phyloP scores from a whole-genome alignment of 495 filamentous ascomycete genomes.

The Penicillium manginii region DNA sequence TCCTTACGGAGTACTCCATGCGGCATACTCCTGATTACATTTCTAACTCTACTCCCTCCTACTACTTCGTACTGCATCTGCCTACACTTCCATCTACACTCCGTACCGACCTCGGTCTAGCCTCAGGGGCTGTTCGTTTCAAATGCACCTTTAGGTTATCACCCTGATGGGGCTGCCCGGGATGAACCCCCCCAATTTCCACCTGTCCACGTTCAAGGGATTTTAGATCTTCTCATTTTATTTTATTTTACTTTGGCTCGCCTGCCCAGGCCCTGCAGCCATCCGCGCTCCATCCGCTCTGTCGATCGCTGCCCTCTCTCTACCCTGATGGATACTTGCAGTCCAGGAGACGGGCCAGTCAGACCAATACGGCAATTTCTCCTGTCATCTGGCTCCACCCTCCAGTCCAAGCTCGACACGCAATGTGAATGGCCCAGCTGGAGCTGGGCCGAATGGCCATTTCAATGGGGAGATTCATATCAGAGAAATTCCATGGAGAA shows the following conservation, averaged over 20 bases:
- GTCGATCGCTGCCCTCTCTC: conserved; percentile 16
- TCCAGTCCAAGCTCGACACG: conserved; percentile 8
- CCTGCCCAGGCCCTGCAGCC: background rate
- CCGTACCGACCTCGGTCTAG: conserved; percentile 2
- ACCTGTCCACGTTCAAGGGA: conserved; percentile 2
- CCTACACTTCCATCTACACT: background rate
- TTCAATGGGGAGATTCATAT: conserved; percentile 1
- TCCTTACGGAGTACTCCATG: background rate
- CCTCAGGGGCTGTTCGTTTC: conserved; percentile 9
- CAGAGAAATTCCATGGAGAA: background rate
- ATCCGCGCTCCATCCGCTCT: background rate
- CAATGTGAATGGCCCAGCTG: conserved; percentile 1
- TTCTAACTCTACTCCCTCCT: background rate
- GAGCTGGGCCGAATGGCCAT: background rate
- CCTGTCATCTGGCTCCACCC: conserved; percentile 6
- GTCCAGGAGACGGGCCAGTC: conserved; percentile 14
- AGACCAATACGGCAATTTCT: conserved; percentile 14
- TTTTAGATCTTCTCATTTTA: conserved; percentile 5
- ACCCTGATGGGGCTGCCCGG: background rate
- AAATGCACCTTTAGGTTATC: conserved; percentile 12
- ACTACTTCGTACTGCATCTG: background rate
- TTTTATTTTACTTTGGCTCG: conserved; percentile 5
- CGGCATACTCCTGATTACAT: background rate
- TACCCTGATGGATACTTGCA: conserved; percentile 11
- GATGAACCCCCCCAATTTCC: conserved; percentile 5